Evolutionary conservation across 129 eudicot species (phyloP).

Genomic region (carrot (Daucus carota)): DH1_v3.0 NC_030386.2:33765001-33765500

Average conservation of each 20-base stretch:
- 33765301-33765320: conserved; percentile 15
- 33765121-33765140: background rate
- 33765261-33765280: conserved; percentile 19
- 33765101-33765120: background rate
- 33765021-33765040: background rate
- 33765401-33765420: too few relatives aligned
- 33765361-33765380: conserved; percentile 4
- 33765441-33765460: background rate
- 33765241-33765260: background rate
- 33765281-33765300: conserved; percentile 1
- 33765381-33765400: background rate
- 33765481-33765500: conserved; percentile 6
- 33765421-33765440: background rate
- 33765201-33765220: background rate
- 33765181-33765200: background rate
- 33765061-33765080: background rate
- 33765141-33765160: background rate
- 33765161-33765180: background rate
- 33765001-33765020: background rate
- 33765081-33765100: too few relatives aligned
- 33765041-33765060: background rate
- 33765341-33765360: conserved; percentile 3
- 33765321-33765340: conserved; percentile 10
- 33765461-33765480: background rate
- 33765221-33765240: background rate